Percentiles rank a stretch among this genome's conserved stretches.
Evolutionary conservation across 768 basidiomycete genomes (phyloP).

Genomic region (Coprinopsis sp.): DNA sequence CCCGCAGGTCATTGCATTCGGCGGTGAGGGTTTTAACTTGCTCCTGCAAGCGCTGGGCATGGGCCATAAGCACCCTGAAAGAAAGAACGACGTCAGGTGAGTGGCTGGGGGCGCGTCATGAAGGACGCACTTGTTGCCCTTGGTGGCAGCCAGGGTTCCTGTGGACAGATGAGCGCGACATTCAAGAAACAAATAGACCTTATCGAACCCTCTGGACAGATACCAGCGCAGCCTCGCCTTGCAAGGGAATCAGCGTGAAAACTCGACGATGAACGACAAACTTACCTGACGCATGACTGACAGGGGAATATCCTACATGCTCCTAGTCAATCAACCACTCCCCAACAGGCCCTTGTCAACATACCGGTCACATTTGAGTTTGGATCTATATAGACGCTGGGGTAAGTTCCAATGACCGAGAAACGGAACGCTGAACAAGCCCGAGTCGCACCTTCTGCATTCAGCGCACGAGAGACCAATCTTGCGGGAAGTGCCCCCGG

Average conservation of each 20-base stretch:
- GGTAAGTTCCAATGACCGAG: not conserved
- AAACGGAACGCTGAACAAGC: not conserved
- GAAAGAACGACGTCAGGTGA: not conserved
- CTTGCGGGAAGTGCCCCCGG: conserved; percentile 25
- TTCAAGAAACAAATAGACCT: not conserved
- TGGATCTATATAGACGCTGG: conserved; percentile 32
- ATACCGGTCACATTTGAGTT: conserved; percentile 51
- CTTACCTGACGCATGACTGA: conserved; percentile 45
- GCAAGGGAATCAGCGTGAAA: not conserved
- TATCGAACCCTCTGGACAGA: conserved; percentile 46
- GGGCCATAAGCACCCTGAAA: conserved; percentile 46
- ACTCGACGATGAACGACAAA: not conserved
- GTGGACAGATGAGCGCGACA: not conserved
- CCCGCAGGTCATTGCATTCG: conserved; percentile 43
- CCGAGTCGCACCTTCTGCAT: conserved; percentile 41
- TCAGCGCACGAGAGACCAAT: conserved; percentile 47
- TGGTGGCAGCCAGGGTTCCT: conserved; percentile 49
- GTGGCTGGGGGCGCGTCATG: too few relatives aligned
- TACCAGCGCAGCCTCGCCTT: conserved; percentile 46
- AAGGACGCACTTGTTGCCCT: conserved; percentile 47
- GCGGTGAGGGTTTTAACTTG: conserved; percentile 40
- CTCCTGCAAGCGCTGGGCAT: conserved; percentile 42
- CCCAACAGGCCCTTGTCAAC: conserved; percentile 1
- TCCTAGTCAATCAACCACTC: not conserved
- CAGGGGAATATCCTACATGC: conserved; percentile 46